Conservation (phyloP, 352 stramenopile species). For the Pythium plurisporium region DNA sequence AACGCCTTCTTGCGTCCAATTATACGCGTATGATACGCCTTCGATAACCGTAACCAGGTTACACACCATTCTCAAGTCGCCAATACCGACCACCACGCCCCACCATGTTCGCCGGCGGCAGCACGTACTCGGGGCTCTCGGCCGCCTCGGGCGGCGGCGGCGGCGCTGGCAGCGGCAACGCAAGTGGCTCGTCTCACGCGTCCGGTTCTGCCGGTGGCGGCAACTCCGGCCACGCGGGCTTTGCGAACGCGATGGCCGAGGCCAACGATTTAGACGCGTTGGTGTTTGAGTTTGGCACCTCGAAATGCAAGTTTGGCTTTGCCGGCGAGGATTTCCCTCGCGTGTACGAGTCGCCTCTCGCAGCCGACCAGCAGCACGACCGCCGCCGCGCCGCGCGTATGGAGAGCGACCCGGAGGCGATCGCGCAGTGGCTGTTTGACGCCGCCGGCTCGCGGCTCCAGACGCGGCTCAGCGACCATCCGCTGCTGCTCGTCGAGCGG, state of each 20-base stretch:
- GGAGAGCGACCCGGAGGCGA: constrained; percentile 48
- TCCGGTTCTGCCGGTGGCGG: background rate
- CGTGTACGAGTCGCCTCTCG: constrained; percentile 48
- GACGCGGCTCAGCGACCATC: constrained; percentile 57
- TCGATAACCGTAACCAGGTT: background rate
- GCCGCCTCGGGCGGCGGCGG: background rate
- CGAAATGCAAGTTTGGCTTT: constrained; percentile 79
- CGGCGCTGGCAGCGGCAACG: constrained; percentile 1
- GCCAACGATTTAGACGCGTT: constrained; percentile 74
- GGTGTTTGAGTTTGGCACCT: constrained; percentile 76
- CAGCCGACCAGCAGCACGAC: background rate
- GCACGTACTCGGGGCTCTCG: constrained; percentile 18
- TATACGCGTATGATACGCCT: background rate
- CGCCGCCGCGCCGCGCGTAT: constrained; percentile 34
- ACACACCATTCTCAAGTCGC: background rate
- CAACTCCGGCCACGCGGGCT: constrained; percentile 19
- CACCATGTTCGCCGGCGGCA: constrained; percentile 17
- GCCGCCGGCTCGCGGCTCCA: constrained; percentile 37
- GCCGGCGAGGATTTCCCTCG: constrained; percentile 86
- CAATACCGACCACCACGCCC: background rate
- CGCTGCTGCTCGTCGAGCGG: constrained; percentile 58
- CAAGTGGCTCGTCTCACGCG: background rate
- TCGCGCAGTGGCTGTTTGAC: constrained; percentile 74
- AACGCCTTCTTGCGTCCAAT: no score
- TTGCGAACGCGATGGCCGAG: constrained; percentile 49